These are phyloP conservation scores for Mucor sp. DNA, from an alignment of 371 early-diverging fungal genomes.

Conservation along the genomic window DNA sequence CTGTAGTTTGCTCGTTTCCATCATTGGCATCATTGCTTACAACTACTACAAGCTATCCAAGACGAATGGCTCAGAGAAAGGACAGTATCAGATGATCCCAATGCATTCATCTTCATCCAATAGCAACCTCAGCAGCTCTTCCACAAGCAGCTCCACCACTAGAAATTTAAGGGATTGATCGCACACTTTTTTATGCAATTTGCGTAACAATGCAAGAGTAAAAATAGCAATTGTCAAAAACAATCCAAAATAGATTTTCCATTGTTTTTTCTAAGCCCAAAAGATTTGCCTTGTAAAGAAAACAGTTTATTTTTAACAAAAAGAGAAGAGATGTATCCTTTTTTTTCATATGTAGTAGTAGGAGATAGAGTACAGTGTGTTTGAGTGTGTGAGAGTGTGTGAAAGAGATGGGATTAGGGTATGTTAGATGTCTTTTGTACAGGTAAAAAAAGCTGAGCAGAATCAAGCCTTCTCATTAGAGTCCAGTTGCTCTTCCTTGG, in stretches of 20 bases:
- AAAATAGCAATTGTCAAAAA: slow-evolving; percentile 5
- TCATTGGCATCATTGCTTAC: slow-evolving; percentile 59
- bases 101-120: slow-evolving; percentile 12
- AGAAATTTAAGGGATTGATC: slow-evolving; percentile 24
- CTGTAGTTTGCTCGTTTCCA: slow-evolving; percentile 57
- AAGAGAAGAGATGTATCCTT: not conserved
- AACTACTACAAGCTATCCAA: slow-evolving; percentile 59
- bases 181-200: not conserved
- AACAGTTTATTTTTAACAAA: not conserved
- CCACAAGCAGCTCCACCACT: not conserved
- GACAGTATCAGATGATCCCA: slow-evolving; percentile 29
- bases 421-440: not conserved
- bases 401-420: not conserved
- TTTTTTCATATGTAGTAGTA: not conserved
- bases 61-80: slow-evolving; percentile 22
- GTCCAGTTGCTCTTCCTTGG: not conserved
- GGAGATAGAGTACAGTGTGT: not conserved
- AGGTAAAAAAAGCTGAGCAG: not conserved
- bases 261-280: slow-evolving; percentile 2
- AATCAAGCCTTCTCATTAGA: not conserved
- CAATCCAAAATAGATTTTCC: not conserved
- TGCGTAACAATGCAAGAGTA: not conserved
- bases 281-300: not conserved
- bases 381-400: no score
- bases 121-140: not conserved